A percentile compares a stretch with the other conserved stretches of the same genome.
These are phyloP conservation scores for Castanea crenata DNA, from an alignment of 306 rosid genomes.

Conservation along the genomic window DNA sequence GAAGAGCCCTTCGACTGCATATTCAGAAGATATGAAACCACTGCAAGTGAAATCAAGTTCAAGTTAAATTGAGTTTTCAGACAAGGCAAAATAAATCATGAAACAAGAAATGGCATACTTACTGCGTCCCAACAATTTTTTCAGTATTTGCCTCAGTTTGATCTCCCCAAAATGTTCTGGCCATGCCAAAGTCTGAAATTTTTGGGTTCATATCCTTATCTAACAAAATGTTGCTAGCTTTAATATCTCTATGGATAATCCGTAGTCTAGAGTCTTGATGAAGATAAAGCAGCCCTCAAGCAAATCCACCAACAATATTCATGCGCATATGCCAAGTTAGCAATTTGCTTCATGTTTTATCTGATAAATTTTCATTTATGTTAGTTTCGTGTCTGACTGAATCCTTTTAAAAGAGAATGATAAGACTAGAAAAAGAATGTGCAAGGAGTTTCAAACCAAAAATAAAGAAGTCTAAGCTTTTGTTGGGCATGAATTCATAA, in stretches of 20 bases:
- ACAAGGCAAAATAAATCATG: neutral
- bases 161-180: constrained; percentile 46
- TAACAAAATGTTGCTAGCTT: constrained; percentile 48
- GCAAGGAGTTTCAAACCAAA: constrained; percentile 27
- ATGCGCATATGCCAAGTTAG: constrained; percentile 19
- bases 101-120: constrained; percentile 4
- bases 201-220: constrained; percentile 50
- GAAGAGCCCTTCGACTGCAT: constrained; percentile 36
- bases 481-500: constrained; percentile 41
- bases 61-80: neutral
- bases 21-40: constrained; percentile 51
- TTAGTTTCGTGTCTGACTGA: neutral
- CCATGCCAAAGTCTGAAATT: constrained; percentile 60
- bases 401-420: neutral
- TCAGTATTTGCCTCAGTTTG: constrained; percentile 39
- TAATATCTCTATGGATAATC: constrained; percentile 42
- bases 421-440: neutral
- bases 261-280: constrained; percentile 32
- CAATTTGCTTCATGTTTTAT: neutral
- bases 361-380: neutral
- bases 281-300: constrained; percentile 26
- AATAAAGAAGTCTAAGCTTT: constrained; percentile 40
- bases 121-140: constrained; percentile 56
- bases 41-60: constrained; percentile 5
- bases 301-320: constrained; percentile 25